Conservation (phyloP, 2,329 filamentous ascomycete species). For the Incumbomyces lentus region DNA sequence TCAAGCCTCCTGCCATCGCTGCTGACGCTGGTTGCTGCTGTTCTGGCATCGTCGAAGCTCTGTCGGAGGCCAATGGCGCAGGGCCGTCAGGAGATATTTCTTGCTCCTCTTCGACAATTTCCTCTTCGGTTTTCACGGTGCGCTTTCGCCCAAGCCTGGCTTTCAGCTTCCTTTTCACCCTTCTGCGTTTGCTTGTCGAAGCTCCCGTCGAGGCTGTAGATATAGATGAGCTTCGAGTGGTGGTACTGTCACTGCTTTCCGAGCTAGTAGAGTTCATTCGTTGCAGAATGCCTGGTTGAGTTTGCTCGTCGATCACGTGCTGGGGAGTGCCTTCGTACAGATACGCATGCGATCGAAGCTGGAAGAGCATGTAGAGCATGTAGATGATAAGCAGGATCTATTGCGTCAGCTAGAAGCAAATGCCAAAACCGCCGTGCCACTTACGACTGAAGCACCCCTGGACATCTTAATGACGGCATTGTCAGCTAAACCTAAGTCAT, state of each 20-base stretch:
- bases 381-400: slow-evolving; percentile 73
- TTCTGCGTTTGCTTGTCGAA: slow-evolving; percentile 37
- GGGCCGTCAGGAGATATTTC: slow-evolving; percentile 30
- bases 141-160: slow-evolving; percentile 15
- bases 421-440: not conserved
- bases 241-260: slow-evolving; percentile 34
- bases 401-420: not conserved
- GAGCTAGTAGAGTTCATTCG: slow-evolving; percentile 42
- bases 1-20: not conserved
- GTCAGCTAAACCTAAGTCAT: slow-evolving; percentile 23
- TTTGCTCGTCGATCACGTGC: slow-evolving; percentile 39
- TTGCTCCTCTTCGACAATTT: slow-evolving; percentile 49
- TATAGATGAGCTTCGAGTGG: slow-evolving; percentile 4
- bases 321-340: slow-evolving; percentile 48
- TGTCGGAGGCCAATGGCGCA: not conserved
- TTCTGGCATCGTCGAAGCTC: not conserved
- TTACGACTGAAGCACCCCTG: slow-evolving; percentile 45
- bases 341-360: slow-evolving; percentile 71
- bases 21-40: not conserved
- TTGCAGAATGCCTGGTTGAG: slow-evolving; percentile 51
- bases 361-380: slow-evolving; percentile 74
- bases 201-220: slow-evolving; percentile 25
- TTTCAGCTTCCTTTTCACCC: slow-evolving; percentile 39
- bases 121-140: slow-evolving; percentile 27
- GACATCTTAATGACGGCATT: slow-evolving; percentile 17